Evolutionary conservation across 345 rosid species (phyloP).

Genomic region (Corchorus capsularis): DNA sequence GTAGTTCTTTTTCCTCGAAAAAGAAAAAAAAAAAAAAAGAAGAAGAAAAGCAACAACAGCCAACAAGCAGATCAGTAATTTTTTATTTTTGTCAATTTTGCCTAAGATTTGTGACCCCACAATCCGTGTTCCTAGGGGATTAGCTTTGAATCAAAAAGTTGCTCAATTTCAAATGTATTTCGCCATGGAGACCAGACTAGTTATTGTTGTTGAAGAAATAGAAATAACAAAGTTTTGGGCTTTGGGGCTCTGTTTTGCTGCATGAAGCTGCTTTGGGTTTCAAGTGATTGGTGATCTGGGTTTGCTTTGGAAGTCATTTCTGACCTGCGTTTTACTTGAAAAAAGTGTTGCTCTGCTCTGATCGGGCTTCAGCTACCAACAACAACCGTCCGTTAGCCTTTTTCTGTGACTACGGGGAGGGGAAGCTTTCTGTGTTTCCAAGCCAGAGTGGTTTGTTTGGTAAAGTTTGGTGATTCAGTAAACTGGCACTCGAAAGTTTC

Average conservation of each 20-base stretch:
- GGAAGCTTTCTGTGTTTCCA: constrained; percentile 34
- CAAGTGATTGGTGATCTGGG: constrained; percentile 28
- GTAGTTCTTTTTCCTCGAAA: too few relatives aligned
- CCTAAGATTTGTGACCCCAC: constrained; percentile 43
- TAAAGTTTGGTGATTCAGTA: constrained; percentile 42
- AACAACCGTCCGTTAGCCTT: too few relatives aligned
- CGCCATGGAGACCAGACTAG: constrained; percentile 18
- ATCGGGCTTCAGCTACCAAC: constrained; percentile 8
- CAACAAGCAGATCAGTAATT: not conserved
- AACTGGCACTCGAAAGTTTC: constrained; percentile 21
- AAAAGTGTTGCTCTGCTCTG: not conserved
- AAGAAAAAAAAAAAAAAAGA: too few relatives aligned
- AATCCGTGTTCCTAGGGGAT: constrained; percentile 41
- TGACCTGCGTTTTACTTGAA: constrained; percentile 29
- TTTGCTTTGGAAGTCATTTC: constrained; percentile 22
- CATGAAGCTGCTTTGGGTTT: not conserved
- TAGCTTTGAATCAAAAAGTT: not conserved
- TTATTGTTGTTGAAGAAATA: constrained; percentile 7
- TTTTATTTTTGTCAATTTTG: constrained; percentile 16
- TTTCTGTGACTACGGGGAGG: too few relatives aligned
- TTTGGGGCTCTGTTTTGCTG: constrained; percentile 20
- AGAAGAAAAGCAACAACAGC: not conserved
- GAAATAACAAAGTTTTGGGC: not conserved
- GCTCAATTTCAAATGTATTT: constrained; percentile 5
- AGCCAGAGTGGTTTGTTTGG: constrained; percentile 46